A percentile compares a stretch with the other conserved stretches of the same genome.
Conservation (phyloP, 345 rosid species). For the Mangifera indica region DNA sequence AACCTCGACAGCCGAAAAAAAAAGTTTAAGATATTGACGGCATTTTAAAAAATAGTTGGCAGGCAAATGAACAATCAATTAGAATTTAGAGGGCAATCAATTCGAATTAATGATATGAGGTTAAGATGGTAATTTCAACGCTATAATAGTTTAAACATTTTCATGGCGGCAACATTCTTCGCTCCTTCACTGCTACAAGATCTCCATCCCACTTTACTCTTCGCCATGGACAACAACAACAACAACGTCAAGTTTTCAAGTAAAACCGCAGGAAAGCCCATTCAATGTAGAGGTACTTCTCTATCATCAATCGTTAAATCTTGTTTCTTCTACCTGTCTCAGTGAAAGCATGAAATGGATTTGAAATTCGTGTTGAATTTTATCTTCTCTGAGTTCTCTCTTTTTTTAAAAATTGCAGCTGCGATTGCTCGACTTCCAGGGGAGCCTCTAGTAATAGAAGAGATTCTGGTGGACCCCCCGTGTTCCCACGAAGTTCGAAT, state of each 20-base stretch:
- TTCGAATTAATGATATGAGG: too few species aligned
- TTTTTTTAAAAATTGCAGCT: conserved; percentile 35
- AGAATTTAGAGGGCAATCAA: too few species aligned
- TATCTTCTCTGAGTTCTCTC: not conserved
- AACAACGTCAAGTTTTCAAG: conserved; percentile 12
- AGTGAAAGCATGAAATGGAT: too few species aligned
- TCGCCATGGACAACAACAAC: conserved; percentile 32
- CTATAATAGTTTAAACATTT: too few species aligned
- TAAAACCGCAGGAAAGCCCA: conserved; percentile 42
- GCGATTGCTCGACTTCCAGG: conserved; percentile 70
- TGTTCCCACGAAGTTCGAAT: conserved; percentile 69
- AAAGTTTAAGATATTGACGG: too few species aligned
- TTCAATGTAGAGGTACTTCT: conserved; percentile 58
- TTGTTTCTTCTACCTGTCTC: too few species aligned
- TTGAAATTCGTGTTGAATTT: not conserved
- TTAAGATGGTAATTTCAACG: too few species aligned
- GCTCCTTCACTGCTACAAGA: not conserved
- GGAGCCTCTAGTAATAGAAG: conserved; percentile 76
- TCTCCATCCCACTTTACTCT: not conserved
- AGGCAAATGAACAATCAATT: too few species aligned
- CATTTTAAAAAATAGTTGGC: too few species aligned
- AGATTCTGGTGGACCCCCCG: conserved; percentile 72
- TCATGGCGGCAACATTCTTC: too few species aligned
- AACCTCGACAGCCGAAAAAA: too few species aligned
- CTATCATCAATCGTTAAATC: too few species aligned